Base-by-base conservation (phyloP, 139 green algal species). In the Chlorella sp. region DNA sequence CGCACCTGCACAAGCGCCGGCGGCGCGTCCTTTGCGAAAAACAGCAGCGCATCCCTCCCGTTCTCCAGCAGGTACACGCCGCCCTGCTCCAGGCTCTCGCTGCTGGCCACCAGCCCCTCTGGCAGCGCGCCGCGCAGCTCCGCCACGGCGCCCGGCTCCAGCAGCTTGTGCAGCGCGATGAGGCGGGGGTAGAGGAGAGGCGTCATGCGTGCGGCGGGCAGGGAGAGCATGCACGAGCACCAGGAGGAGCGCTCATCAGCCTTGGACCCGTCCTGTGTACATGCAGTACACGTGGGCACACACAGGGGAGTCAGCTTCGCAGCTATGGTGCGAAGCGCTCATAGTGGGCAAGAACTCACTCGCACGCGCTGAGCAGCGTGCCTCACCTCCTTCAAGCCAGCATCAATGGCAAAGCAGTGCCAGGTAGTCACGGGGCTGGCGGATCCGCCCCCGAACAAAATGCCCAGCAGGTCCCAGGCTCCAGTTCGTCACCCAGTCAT, bases 11-110 rank as follows among this genome's bases (percentile, higher is more conserved):
- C 10, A 6, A 72, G 27, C n/a, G 27, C 27, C 2, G 61, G 61
- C 35, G 27, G 60, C 27, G 60, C 60, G 5, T 67, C 34, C 29
- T 75, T 79, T 69, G 85, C 83, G 17, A 86, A 26, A 69, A 85
- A 83, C 24, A 89, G n/a, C n/a, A 81, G 62, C 33, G 80, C 63
- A 67, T 89, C 80, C 32, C 64, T 59, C 22, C 92, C 92, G 62
- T 96, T 95, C 80, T 96, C 91, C 63, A 94, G 74, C 62, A 97
- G 78, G 81, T 87, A 96, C 27, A 97, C 65, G 22, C 92, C 88
- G 1, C 88, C 81, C 0, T 73, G 31, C 29, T 91, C 77, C 10
- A 96, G 35, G 4, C n/a, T 30, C 31, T 68, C 31, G 10, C 27
- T 27, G 3, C 6, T 42, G 5, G 62, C 62, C 6, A 68, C 62